Percentiles rank a stretch among this genome's conserved stretches.
These are phyloP conservation scores for Rhizophagus clarus DNA, from an alignment of 192 early-diverging fungal species.

Conservation along the genomic window DNA sequence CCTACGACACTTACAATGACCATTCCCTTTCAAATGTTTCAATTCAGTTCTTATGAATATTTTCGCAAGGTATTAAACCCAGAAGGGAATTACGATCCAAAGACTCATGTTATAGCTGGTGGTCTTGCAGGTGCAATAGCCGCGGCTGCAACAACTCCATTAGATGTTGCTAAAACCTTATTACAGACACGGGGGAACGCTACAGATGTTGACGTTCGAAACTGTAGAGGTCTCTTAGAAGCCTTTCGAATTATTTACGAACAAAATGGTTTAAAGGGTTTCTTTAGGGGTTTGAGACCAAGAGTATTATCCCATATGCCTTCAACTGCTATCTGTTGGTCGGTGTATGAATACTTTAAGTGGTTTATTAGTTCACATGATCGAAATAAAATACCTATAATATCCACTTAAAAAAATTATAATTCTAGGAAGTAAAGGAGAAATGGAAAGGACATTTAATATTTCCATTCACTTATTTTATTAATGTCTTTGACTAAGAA, in stretches of 20 bases:
- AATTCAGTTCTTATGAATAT: conserved; percentile 92
- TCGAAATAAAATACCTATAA: conserved; percentile 8
- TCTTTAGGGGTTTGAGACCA: conserved; percentile 77
- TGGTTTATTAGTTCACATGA: conserved; percentile 55
- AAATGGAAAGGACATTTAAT: background rate
- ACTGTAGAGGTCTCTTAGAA: conserved; percentile 68
- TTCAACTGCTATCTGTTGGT: conserved; percentile 94
- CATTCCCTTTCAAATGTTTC: conserved; percentile 93
- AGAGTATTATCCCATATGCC: conserved; percentile 91
- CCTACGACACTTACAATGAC: conserved; percentile 94
- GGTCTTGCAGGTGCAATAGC: conserved; percentile 89
- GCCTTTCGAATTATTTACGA: conserved; percentile 78
- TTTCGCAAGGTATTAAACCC: conserved; percentile 85
- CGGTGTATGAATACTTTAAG: conserved; percentile 86
- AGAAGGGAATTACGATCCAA: conserved; percentile 77
- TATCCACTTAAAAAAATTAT: background rate
- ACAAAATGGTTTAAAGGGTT: conserved; percentile 74
- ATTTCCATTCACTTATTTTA: background rate
- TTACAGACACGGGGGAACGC: conserved; percentile 89
- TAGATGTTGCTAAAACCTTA: conserved; percentile 97
- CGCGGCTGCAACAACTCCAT: conserved; percentile 84
- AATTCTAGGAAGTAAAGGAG: background rate
- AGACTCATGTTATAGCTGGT: conserved; percentile 83
- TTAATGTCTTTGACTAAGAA: background rate
- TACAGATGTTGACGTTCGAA: conserved; percentile 67